A percentile compares a stretch with the other conserved stretches of the same genome.
These are phyloP conservation scores for Ophiostoma ips DNA, from an alignment of 2,329 filamentous ascomycete species.

Conservation along the genomic window DNA sequence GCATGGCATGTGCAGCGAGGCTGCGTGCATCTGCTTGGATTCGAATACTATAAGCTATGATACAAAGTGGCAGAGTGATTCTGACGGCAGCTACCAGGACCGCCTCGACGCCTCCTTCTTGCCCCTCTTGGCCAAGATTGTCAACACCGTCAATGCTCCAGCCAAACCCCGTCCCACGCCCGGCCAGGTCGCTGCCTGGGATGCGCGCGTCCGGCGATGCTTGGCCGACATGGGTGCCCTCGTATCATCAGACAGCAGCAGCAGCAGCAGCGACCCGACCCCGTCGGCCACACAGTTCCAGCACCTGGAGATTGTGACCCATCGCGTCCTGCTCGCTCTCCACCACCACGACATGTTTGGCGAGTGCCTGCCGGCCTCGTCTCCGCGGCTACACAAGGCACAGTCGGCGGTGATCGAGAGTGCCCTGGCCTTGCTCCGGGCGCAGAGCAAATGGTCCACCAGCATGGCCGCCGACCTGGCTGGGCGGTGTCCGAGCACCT, in stretches of 20 bases:
- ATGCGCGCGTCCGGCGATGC: constrained; percentile 16
- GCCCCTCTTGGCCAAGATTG: constrained; percentile 13
- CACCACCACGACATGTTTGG: constrained; percentile 13
- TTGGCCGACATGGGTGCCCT: constrained; percentile 11
- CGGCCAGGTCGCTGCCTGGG: constrained; percentile 27
- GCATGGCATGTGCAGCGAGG: neutral
- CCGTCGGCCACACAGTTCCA: constrained; percentile 1
- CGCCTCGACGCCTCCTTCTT: constrained; percentile 13
- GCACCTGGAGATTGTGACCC: constrained; percentile 14
- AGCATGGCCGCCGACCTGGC: neutral
- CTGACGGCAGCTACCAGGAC: constrained; percentile 15
- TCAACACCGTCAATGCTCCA: constrained; percentile 15
- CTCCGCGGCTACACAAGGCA: neutral
- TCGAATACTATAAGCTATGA: too few species aligned
- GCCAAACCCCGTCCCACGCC: constrained; percentile 19
- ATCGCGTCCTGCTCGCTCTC: constrained; percentile 15
- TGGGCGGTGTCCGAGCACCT: neutral
- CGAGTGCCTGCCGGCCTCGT: neutral
- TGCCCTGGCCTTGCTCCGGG: constrained; percentile 6
- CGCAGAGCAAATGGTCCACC: constrained; percentile 13
- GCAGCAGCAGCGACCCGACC: too few species aligned
- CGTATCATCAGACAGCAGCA: neutral
- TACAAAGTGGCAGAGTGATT: too few species aligned
- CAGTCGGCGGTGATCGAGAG: neutral
- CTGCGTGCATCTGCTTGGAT: neutral